A percentile compares a stretch with the other conserved stretches of the same genome.
Evolutionary conservation across 495 filamentous ascomycete genomes (phyloP).

Genomic region (Thozetella sp.): DNA sequence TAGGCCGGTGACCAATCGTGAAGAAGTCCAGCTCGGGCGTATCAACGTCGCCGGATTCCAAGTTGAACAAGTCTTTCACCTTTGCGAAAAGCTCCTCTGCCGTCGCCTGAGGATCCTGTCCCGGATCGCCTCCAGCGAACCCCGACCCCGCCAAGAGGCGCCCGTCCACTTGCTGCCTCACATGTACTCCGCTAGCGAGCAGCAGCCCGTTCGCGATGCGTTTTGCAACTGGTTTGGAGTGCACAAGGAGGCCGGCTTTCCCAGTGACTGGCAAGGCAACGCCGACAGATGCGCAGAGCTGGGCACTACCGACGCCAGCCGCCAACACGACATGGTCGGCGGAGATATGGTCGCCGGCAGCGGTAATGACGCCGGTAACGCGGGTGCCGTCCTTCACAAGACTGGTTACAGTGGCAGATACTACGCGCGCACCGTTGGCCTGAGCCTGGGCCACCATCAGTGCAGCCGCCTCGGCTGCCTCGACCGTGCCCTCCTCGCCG

Average conservation of each 20-base stretch:
- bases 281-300: background rate
- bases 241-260: background rate
- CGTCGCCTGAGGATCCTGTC: background rate
- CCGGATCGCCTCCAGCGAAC: background rate
- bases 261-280: background rate
- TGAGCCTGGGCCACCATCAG: background rate
- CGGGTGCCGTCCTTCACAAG: background rate
- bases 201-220: background rate
- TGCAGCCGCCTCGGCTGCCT: background rate
- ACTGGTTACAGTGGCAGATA: background rate
- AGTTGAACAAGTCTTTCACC: background rate
- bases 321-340: conserved; percentile 2
- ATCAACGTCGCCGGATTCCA: background rate
- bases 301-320: background rate
- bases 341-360: background rate
- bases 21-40: background rate
- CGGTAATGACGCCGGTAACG: background rate
- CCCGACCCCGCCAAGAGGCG: background rate
- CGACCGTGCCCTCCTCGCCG: background rate
- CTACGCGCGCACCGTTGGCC: background rate
- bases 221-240: background rate
- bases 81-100: background rate
- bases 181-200: background rate
- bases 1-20: background rate
- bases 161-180: background rate